phyloP scores from a whole-genome alignment of 176 grass and related monocot genomes.

The Tuctoria greenei region DNA sequence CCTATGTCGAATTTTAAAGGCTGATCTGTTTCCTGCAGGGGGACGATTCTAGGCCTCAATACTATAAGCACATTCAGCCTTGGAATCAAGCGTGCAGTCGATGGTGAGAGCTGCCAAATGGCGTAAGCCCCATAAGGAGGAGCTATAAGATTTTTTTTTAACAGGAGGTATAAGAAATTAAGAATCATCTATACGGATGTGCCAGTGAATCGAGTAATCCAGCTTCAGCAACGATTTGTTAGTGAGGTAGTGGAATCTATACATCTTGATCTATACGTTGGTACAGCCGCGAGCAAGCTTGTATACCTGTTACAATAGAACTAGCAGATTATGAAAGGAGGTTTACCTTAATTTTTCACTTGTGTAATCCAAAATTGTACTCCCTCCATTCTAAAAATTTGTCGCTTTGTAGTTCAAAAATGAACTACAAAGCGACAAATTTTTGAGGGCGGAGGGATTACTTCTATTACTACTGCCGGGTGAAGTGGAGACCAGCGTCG shows the following conservation, averaged over 20 bases:
- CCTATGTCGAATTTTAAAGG: not conserved
- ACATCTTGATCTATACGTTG: not conserved
- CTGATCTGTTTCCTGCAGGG: conserved; percentile 19
- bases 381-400: too few relatives aligned
- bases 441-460: too few relatives aligned
- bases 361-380: not conserved
- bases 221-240: not conserved
- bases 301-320: not conserved
- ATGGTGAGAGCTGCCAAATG: not conserved
- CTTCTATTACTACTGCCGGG: too few relatives aligned
- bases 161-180: too few relatives aligned
- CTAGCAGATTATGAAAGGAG: not conserved
- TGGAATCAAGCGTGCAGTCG: not conserved
- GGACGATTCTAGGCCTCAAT: not conserved
- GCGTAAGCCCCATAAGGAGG: not conserved
- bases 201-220: not conserved
- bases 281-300: not conserved
- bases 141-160: too few relatives aligned
- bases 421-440: too few relatives aligned
- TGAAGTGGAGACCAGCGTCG: too few relatives aligned
- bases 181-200: not conserved
- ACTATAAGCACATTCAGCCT: conserved; percentile 1
- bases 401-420: too few relatives aligned
- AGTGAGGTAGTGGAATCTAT: not conserved
- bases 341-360: not conserved